These are phyloP conservation scores for Ambrosia hybrid DNA, from an alignment of 140 eudicot genomes.

Conservation along the genomic window DNA sequence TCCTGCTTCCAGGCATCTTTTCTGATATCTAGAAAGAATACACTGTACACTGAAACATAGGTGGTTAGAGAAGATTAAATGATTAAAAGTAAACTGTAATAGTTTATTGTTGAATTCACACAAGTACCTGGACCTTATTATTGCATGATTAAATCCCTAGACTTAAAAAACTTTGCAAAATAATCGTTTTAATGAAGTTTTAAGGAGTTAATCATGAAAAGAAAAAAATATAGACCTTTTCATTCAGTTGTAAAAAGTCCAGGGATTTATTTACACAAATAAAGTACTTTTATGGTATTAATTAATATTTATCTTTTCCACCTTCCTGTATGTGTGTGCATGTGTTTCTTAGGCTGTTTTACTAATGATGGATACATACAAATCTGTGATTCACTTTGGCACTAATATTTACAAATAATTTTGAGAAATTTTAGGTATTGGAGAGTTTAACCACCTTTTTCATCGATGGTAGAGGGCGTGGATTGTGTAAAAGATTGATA, in stretches of 20 bases:
- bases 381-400: conserved; percentile 15
- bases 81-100: not conserved
- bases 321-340: not conserved
- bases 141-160: not conserved
- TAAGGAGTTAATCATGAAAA: too few species aligned
- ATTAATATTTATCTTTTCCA: not conserved
- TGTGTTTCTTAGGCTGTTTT: conserved; percentile 8
- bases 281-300: not conserved
- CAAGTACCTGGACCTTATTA: not conserved
- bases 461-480: conserved; percentile 82
- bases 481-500: conserved; percentile 78
- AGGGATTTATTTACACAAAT: not conserved
- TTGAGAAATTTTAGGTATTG: conserved; percentile 54
- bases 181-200: not conserved
- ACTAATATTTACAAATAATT: conserved; percentile 8
- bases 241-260: not conserved
- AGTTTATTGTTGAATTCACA: not conserved
- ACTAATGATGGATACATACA: not conserved
- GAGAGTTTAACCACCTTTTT: conserved; percentile 60
- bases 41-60: too few species aligned
- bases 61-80: too few species aligned
- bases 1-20: too few species aligned
- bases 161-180: not conserved
- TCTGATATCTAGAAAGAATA: too few species aligned
- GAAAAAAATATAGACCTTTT: not conserved